A percentile compares a stretch with the other conserved stretches of the same genome.
These are phyloP conservation scores for Hypoxylon intermedium DNA, from an alignment of 495 filamentous ascomycete genomes.

Conservation along the genomic window DNA sequence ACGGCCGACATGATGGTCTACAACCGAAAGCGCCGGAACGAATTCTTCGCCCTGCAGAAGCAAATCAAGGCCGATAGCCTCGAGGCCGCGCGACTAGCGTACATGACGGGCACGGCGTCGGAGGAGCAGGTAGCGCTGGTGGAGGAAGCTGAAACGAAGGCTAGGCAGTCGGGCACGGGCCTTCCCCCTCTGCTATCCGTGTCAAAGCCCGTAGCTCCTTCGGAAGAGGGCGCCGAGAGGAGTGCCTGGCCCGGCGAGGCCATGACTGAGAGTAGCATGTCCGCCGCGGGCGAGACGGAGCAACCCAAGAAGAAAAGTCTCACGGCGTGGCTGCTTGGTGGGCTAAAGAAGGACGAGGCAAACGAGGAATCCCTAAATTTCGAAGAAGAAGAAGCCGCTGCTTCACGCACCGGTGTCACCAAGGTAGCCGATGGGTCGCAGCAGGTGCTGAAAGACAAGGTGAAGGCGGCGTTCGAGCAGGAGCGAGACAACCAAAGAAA, in stretches of 20 bases:
- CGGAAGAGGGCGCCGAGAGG: constrained; percentile 6
- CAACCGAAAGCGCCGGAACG: constrained; percentile 72
- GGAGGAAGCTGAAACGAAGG: constrained; percentile 50
- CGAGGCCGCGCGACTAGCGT: constrained; percentile 64
- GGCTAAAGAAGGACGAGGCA: constrained; percentile 67
- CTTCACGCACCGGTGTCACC: constrained; percentile 23
- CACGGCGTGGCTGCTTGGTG: constrained; percentile 48
- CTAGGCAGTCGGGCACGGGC: constrained; percentile 42
- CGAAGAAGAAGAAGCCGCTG: constrained; percentile 21
- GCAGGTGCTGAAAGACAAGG: constrained; percentile 41
- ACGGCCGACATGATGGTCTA: constrained; percentile 85
- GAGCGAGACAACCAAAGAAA: constrained; percentile 57
- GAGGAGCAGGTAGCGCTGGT: constrained; percentile 60
- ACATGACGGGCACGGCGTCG: constrained; percentile 68
- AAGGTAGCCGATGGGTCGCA: constrained; percentile 15
- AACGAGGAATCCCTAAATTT: constrained; percentile 43
- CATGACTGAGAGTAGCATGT: constrained; percentile 26
- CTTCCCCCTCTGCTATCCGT: constrained; percentile 46
- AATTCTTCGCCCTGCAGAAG: constrained; percentile 71
- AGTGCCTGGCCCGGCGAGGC: constrained; percentile 34
- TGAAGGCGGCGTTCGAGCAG: constrained; percentile 55
- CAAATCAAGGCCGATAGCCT: constrained; percentile 60
- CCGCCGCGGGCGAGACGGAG: constrained; percentile 43
- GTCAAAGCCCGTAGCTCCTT: background rate
- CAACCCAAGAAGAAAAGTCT: constrained; percentile 42